These are phyloP conservation scores for Podospora australis DNA, from an alignment of 495 filamentous ascomycete species.

Conservation along the genomic window DNA sequence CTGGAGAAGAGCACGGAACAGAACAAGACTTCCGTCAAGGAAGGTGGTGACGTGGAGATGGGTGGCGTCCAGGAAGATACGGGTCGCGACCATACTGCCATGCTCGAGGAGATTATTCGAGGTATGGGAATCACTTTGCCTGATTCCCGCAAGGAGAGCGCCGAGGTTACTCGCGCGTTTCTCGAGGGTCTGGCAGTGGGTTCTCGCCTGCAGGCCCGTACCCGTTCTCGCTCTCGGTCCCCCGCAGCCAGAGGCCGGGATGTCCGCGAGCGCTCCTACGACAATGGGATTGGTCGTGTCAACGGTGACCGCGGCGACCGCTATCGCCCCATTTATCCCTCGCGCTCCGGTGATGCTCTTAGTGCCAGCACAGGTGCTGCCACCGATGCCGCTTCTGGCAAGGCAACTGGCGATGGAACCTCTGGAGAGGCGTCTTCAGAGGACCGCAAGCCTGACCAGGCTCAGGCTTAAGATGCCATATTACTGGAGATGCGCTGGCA, in stretches of 20 bases:
- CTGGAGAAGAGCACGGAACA: too few species aligned
- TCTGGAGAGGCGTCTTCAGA: too few species aligned
- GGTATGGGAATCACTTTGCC: constrained; percentile 6
- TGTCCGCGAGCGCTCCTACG: background rate
- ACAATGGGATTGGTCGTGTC: too few species aligned
- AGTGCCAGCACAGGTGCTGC: too few species aligned
- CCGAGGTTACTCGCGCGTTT: constrained; percentile 21
- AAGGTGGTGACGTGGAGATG: too few species aligned
- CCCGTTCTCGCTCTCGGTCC: constrained; percentile 9
- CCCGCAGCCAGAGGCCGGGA: background rate
- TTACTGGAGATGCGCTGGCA: too few species aligned
- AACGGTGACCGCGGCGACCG: background rate
- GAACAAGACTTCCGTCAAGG: too few species aligned
- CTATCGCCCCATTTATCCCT: constrained; percentile 4
- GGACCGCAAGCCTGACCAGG: too few species aligned
- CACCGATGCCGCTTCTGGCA: too few species aligned
- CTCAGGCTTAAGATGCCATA: too few species aligned
- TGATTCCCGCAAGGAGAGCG: background rate
- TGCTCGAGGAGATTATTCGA: constrained; percentile 5
- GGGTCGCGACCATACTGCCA: constrained; percentile 1
- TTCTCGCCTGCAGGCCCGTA: constrained; percentile 5
- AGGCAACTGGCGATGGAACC: too few species aligned
- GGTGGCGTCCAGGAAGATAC: too few species aligned
- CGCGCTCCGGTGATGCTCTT: background rate
- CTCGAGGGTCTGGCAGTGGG: constrained; percentile 28